Conservation (phyloP, 1,284 basidiomycete species). For the Somion occarium region DNA sequence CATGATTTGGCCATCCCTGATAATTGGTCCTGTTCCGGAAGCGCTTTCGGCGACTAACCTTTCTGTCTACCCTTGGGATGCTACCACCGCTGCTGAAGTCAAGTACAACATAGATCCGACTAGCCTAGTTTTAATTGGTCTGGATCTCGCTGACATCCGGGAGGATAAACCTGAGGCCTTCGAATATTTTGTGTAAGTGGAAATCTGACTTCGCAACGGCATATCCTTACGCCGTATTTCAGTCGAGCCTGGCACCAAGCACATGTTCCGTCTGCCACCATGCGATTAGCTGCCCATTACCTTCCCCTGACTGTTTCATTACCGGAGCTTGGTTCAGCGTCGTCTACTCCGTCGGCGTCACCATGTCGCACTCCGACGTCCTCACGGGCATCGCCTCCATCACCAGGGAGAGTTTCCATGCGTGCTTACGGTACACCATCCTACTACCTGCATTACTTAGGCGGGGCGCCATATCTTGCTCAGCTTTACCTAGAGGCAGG, state of each 20-base stretch:
- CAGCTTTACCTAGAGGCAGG: conserved; percentile 73
- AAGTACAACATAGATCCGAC: conserved; percentile 81
- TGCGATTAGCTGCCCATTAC: conserved; percentile 69
- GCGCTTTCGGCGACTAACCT: conserved; percentile 40
- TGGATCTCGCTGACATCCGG: conserved; percentile 68
- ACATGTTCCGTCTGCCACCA: conserved; percentile 65
- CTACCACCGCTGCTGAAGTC: conserved; percentile 47
- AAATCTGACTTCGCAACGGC: not conserved
- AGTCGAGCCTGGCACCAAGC: conserved; percentile 79
- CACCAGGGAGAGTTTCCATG: not conserved
- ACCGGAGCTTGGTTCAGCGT: conserved; percentile 13
- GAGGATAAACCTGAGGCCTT: conserved; percentile 71
- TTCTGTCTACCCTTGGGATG: conserved; percentile 44
- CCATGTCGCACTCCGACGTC: conserved; percentile 12
- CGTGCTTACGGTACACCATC: conserved; percentile 40
- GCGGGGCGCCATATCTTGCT: conserved; percentile 57
- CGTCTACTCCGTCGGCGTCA: conserved; percentile 15
- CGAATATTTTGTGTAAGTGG: conserved; percentile 69
- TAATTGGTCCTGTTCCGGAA: conserved; percentile 67
- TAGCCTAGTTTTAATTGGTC: conserved; percentile 61
- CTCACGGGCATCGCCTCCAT: conserved; percentile 1
- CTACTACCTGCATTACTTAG: conserved; percentile 62
- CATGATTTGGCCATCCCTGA: conserved; percentile 73
- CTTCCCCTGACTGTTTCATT: conserved; percentile 41
- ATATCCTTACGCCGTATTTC: conserved; percentile 3